phyloP scores from a whole-genome alignment of 2,329 filamentous ascomycete genomes.

The Ceratocystiopsis brevicomis region DNA sequence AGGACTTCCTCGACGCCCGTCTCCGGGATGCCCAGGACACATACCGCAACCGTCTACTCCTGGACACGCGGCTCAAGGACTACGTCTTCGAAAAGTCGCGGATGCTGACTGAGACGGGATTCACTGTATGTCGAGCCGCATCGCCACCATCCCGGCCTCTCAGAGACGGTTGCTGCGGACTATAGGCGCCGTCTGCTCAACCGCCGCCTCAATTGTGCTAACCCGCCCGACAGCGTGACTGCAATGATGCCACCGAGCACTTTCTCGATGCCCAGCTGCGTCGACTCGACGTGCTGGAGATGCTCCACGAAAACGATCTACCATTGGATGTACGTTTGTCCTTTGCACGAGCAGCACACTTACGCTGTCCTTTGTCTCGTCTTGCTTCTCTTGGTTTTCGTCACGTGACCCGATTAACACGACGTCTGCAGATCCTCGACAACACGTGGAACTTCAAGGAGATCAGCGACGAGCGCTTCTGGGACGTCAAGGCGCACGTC shows the following conservation, averaged over 20 bases:
- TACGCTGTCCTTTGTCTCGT: too few species aligned
- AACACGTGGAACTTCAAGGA: conserved; percentile 8
- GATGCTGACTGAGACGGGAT: conserved; percentile 5
- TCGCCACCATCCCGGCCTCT: background rate
- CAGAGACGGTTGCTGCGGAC: background rate
- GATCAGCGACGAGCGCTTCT: conserved; percentile 7
- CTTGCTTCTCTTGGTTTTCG: background rate
- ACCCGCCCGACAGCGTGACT: conserved; percentile 7
- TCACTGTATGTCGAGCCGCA: conserved; percentile 5
- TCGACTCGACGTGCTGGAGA: conserved; percentile 25
- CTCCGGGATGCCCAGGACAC: conserved; percentile 14
- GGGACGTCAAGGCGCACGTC: conserved; percentile 9
- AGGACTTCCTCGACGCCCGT: conserved; percentile 29
- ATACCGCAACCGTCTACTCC: conserved; percentile 10
- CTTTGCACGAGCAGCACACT: background rate
- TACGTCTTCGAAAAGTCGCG: conserved; percentile 1
- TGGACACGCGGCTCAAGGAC: conserved; percentile 6
- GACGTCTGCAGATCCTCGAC: conserved; percentile 9
- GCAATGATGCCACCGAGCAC: conserved; percentile 20
- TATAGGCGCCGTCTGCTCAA: too few species aligned
- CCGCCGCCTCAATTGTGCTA: background rate
- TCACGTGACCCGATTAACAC: conserved; percentile 10
- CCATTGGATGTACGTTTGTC: conserved; percentile 28
- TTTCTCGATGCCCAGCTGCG: conserved; percentile 28
- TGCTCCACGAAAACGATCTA: conserved; percentile 23